Evolutionary conservation across 306 rosid genomes (phyloP), one percentile per base, ranked within the genome.

Genomic region (Ammopiptanthus mongolicus): DNA sequence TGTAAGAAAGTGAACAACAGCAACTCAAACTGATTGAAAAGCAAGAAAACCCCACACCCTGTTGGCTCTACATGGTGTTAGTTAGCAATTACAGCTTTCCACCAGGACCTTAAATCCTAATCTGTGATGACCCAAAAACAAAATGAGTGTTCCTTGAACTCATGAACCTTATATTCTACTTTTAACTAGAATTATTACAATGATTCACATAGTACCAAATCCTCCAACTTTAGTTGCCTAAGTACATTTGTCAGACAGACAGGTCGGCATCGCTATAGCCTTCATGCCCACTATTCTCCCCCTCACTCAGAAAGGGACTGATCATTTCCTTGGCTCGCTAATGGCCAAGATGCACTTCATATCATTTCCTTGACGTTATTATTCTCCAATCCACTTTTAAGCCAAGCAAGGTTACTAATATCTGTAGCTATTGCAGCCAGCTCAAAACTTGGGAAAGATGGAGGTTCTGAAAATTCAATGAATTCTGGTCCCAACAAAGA

Each of bases 391-490:
- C 97, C 98, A 85, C 98, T 90, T 77, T 87, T 95, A 65, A 92
- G 88, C 99, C 99, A 95, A 82, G 97, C 97, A 69, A 92, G 91
- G 78, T 88, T 92, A 56, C 96, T 92, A 66, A 92, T 82, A 65
- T 95, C 99, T 3, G 97, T 84, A 73, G 97, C 97, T 67, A 95
- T 90, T 73, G 97, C 93, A 78, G 97, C 97, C 81, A 90, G 74
- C 86, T 95, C 99, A 71, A 87, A 90, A 83, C 87, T 95, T 9
- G 93, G 89, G 63, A 92, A 90, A 19, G 89, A 85, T 18, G 84
- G 85, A 25, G 96, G 89, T 62, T 95, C 99, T 4, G 91, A 77
- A 76, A 74, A 92, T 37, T 95, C 99, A 25, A 86, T 67, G 69
- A 95, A 92, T 64, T 95, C 99, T n/a, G 97, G 92, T 28, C 99